Base-by-base conservation (phyloP, 495 filamentous ascomycete species). In the Darksidea phi region DNA sequence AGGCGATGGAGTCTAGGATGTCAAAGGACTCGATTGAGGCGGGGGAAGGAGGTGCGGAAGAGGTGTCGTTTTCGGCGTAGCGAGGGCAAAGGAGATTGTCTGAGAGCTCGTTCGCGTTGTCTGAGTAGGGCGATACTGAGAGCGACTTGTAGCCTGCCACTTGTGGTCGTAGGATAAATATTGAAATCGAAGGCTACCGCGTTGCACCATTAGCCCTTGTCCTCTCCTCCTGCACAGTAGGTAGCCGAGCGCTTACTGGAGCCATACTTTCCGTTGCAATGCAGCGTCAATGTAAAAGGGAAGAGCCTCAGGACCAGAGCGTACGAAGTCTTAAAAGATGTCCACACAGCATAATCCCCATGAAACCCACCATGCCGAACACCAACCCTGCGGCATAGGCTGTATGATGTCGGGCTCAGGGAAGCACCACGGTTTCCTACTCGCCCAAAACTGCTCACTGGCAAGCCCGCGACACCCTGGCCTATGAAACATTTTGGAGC, bases 1-100 rank as follows among this genome's bases (percentile, higher is more conserved):
- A 64, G 12, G 61, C 54, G 18, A 64, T 48, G 2, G 61, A 48
- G 18, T 64, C 61, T 20, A 54, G 49, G 8, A 59, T 55, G 42
- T 64, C 61, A 38, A 64, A 64, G 49, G 48, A 54, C 28, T 64
- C 61, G 23, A 64, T 55, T 1, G 54, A 59, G 1, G 55, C 54
- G 2, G 61, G 61, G 11, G 54, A 59, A 12, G 56, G 54, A 13
- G 61, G 61, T 15, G 61, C 54, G 23, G 61, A 59, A n/a, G 48
- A 25, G 4, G 54, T 8, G 32, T 64, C 61, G 10, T 46, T 12
- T 20, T 64, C 61, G 42, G 61, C 61, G 48, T 64, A 64, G 17
- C 56, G 54, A 11, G 61, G 61, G 41, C 54, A 59, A 28, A 64
- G 26, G n/a, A 64, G 55, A 18, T 47, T 64, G 24, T 63, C 36